A percentile compares a stretch with the other conserved stretches of the same genome.
Evolutionary conservation across 139 green algal species (phyloP).

Genomic region (Tetradesmus obliquus): DNA sequence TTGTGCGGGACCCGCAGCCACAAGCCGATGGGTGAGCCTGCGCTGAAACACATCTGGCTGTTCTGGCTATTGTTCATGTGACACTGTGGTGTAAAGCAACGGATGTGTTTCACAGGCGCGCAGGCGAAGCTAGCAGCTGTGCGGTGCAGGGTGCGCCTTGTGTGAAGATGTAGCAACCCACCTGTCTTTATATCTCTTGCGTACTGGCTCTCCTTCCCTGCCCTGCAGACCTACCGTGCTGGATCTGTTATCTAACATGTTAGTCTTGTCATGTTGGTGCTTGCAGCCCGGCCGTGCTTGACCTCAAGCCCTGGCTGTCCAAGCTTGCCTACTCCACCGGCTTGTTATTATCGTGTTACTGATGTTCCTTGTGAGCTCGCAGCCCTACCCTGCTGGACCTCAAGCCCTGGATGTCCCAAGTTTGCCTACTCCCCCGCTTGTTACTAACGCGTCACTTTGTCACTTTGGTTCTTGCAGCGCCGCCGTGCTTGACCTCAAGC

Average conservation of each 20-base stretch:
- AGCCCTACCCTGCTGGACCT: not conserved
- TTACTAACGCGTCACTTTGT: not conserved
- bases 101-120: no score
- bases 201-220: not conserved
- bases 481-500: slow-evolving; percentile 28
- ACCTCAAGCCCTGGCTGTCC: slow-evolving; percentile 29
- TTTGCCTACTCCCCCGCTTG: slow-evolving; percentile 26
- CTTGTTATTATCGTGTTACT: no score
- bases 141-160: no score
- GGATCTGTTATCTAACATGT: no score
- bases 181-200: no score
- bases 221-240: not conserved
- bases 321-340: slow-evolving; percentile 38
- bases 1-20: not conserved
- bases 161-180: no score
- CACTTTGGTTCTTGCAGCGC: not conserved
- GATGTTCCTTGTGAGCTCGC: no score
- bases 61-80: not conserved
- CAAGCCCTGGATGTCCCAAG: slow-evolving; percentile 28
- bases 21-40: not conserved
- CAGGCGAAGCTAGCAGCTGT: no score
- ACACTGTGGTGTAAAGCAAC: no score
- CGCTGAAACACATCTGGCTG: not conserved
- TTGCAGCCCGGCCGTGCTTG: not conserved
- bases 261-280: no score